A percentile compares a stretch with the other conserved stretches of the same genome.
These are phyloP conservation scores for Carpinus viminea DNA, from an alignment of 306 rosid genomes.

Conservation along the genomic window DNA sequence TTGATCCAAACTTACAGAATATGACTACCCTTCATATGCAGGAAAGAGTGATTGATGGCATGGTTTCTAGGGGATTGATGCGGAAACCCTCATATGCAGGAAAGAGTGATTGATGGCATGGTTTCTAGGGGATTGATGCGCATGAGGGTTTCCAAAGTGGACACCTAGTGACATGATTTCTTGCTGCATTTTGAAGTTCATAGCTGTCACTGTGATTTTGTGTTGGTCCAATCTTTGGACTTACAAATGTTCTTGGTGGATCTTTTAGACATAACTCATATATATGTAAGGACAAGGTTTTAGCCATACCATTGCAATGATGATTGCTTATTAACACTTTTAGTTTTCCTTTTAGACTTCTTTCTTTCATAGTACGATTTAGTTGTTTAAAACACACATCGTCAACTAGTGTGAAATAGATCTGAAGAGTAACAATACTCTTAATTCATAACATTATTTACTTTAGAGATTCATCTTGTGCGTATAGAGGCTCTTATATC, in stretches of 20 bases:
- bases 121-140: neutral
- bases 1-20: neutral
- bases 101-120: too few relatives aligned
- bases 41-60: neutral
- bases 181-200: neutral
- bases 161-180: neutral
- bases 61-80: conserved; percentile 1
- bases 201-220: neutral
- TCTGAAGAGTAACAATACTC: neutral
- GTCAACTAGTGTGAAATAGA: too few relatives aligned
- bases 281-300: neutral
- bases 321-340: neutral
- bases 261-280: neutral
- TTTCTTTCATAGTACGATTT: too few relatives aligned
- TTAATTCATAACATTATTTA: neutral
- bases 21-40: neutral
- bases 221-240: neutral
- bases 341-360: too few relatives aligned
- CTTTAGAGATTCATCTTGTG: neutral
- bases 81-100: too few relatives aligned
- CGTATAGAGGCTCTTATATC: neutral
- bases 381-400: too few relatives aligned
- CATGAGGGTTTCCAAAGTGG: conserved; percentile 3
- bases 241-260: neutral
- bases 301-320: neutral